phyloP scores from a whole-genome alignment of 306 rosid species.

The Malus fusca region DNA sequence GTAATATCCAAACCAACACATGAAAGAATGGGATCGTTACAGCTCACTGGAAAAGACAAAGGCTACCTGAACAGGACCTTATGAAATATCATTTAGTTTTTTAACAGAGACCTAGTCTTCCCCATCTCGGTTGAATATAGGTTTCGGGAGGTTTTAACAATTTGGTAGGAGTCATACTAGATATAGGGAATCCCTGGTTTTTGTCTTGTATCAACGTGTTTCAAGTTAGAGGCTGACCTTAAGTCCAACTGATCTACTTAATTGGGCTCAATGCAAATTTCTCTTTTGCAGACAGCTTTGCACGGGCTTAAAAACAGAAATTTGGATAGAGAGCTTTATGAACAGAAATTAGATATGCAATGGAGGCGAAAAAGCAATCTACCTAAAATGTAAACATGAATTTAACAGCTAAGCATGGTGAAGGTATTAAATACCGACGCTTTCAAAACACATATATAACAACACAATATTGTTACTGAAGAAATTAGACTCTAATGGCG shows the following conservation, averaged over 20 bases:
- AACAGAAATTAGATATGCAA: not conserved
- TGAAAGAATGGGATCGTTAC: not conserved
- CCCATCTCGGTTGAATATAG: too few relatives aligned
- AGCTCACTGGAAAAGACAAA: not conserved
- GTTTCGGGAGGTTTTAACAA: too few relatives aligned
- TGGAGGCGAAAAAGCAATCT: slow-evolving; percentile 2
- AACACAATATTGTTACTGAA: not conserved
- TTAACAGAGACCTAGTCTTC: too few relatives aligned
- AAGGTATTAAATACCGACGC: not conserved
- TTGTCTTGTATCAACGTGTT: too few relatives aligned
- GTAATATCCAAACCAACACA: not conserved
- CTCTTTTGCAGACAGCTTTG: too few relatives aligned
- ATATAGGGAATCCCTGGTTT: too few relatives aligned
- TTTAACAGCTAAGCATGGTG: not conserved
- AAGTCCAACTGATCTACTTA: too few relatives aligned
- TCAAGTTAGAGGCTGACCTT: too few relatives aligned
- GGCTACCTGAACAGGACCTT: too few relatives aligned
- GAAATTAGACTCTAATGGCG: not conserved
- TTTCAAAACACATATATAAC: not conserved
- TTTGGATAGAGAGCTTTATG: not conserved
- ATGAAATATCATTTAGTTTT: not conserved
- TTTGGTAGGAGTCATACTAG: too few relatives aligned
- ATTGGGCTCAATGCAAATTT: too few relatives aligned
- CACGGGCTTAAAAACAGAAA: not conserved
- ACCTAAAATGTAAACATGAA: not conserved